Evolutionary conservation across 169 alveolate species (phyloP), one percentile per base, ranked within the genome.

Genomic region (Prorocentrum cordatum): DNA sequence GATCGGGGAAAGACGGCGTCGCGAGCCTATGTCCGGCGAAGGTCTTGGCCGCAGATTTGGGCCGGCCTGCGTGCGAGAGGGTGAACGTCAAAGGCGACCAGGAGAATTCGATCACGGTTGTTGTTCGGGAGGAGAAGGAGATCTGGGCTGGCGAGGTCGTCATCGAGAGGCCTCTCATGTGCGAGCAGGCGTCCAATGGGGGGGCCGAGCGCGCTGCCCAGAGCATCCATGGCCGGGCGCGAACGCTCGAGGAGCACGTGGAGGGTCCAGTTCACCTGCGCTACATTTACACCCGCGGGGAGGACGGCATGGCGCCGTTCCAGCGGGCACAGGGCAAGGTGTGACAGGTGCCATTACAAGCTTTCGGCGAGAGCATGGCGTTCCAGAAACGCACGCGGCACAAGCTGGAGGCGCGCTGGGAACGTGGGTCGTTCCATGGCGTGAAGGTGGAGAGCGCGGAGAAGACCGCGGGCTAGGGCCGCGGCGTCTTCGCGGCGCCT

Each of bases 121-220:
- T 62, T 4, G 72, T 42, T 16, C 32, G 31, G n/a, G 47, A 26
- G 3, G 72, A 9, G 2, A 31, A 32, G 47, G n/a, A 62, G 32
- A 5, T n/a, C 1, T 62, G 9, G 26, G 47, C 47, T 29, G 42
- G 32, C 26, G 33, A 29, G 1, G 47, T 64, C 6, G 58, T 31
- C 22, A n/a, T 73, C 36, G 85, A 73, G 64, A 29, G 24, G 39
- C 38, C 79, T 10, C 79, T 58, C 59, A 22, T 24, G 31, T 68
- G 84, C 36, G 85, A 50, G 6, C 33, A 31, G 85, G 85, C 24
- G 50, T 26, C 27, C 35, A 73, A 50, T 20, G 85, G 71, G 12
- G 85, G 32, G 29, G 85, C 70, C 31, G 85, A 73, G 39, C 7
- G 22, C 27, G 36, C 71, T 9, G 71, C 33, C 26, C 62, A 59